Percentiles rank a stretch among this genome's conserved stretches.
These are phyloP conservation scores for Rhizophagus sp. DNA, from an alignment of 192 early-diverging fungal species.

Conservation along the genomic window DNA sequence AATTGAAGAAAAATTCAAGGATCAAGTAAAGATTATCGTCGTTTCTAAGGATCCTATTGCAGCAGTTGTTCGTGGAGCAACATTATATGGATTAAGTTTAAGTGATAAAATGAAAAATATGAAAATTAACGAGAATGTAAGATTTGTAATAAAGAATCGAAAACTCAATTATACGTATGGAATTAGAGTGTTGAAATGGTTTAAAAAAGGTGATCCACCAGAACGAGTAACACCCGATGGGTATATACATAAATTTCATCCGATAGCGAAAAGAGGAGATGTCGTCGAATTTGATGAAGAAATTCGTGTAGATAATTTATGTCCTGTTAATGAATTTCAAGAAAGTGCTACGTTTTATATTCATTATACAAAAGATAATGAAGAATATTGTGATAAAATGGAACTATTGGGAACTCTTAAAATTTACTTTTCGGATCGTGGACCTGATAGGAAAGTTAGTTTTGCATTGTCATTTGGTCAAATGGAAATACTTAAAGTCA, in stretches of 20 bases:
- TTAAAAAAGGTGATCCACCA: too few species aligned
- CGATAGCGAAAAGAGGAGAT: neutral
- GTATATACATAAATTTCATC: too few species aligned
- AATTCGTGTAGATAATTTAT: neutral
- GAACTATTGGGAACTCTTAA: neutral
- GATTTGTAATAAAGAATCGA: too few species aligned
- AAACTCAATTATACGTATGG: too few species aligned
- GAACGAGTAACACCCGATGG: too few species aligned
- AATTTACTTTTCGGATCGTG: neutral
- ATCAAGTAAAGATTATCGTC: constrained; percentile 46
- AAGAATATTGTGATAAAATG: constrained; percentile 3
- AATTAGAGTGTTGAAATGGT: too few species aligned
- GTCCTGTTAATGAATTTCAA: neutral
- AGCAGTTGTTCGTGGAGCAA: constrained; percentile 57
- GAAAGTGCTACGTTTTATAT: neutral
- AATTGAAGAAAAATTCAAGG: constrained; percentile 52
- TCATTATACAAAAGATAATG: neutral
- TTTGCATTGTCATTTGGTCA: constrained; percentile 12
- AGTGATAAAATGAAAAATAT: neutral
- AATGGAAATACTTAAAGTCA: constrained; percentile 8
- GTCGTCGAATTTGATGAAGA: neutral
- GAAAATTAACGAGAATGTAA: too few species aligned
- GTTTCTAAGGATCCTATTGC: constrained; percentile 54
- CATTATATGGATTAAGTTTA: constrained; percentile 42
- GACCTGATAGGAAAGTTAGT: neutral